Conservation (phyloP, 2,329 filamentous ascomycete species). For the Immersiporthe knoxdaviesiana region DNA sequence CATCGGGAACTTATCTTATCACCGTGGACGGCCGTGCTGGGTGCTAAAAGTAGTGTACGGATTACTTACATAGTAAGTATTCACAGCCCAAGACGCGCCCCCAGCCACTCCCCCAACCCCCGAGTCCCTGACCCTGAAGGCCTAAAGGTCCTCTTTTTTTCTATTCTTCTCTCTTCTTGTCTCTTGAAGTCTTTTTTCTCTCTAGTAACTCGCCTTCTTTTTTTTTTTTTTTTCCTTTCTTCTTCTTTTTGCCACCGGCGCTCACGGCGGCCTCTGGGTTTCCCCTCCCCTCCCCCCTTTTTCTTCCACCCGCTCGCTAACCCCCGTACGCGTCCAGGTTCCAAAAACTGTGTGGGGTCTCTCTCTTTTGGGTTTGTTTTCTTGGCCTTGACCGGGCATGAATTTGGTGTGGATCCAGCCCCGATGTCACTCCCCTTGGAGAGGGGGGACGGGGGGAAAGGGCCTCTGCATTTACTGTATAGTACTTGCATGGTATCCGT, state of each 20-base stretch:
- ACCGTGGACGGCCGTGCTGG: neutral
- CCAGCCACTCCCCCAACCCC: neutral
- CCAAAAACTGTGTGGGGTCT: constrained; percentile 3
- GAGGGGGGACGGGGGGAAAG: too few species aligned
- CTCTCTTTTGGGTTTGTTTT: neutral
- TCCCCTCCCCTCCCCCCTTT: neutral
- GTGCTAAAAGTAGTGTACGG: neutral
- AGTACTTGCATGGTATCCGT: too few species aligned
- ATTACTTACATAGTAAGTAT: neutral
- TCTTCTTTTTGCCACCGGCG: constrained; percentile 18
- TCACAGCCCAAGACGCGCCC: neutral
- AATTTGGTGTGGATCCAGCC: neutral
- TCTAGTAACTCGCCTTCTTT: too few species aligned
- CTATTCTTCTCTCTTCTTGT: too few species aligned
- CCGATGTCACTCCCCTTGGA: neutral
- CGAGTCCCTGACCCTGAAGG: neutral
- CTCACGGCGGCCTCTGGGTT: constrained; percentile 24
- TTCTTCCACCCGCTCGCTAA: neutral
- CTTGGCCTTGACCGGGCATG: constrained; percentile 7
- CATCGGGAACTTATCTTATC: constrained; percentile 11
- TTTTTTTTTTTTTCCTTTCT: neutral
- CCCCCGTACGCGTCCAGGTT: constrained; percentile 1
- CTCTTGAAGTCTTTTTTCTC: too few species aligned
- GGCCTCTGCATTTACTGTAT: too few species aligned
- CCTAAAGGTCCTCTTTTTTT: neutral